Evolutionary conservation across 2,329 filamentous ascomycete genomes (phyloP), one percentile per base, ranked within the genome.

Genomic region (Nothopassalora personata): DNA sequence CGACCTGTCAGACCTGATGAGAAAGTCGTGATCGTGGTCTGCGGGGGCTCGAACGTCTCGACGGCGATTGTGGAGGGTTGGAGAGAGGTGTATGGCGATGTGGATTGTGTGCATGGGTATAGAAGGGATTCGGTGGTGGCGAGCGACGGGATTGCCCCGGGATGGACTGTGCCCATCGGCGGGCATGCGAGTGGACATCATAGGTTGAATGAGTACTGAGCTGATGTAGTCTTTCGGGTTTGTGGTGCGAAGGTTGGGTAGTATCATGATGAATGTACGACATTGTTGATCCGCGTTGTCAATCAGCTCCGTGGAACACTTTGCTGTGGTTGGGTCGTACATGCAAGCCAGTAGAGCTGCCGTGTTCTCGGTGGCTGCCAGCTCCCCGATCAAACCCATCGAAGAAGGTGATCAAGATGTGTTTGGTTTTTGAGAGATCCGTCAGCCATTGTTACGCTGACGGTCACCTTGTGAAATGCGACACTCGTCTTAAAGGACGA

Each of bases 11-110:
- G 82, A 74, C 77, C 79, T 0, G 76, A 82, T 58, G 88, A 85
- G 71, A 90, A 89, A 64, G 83, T 97, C 9, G 91, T 97, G 1
- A 78, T 97, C 57, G 80, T 96, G 27, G 85, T 97, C 5, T 97
- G 93, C 70, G 93, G 93, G 3, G 82, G 82, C 13, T 80, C 75
- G 53, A 80, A 80, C 67, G 75, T 83, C 33, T 80, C 74, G 0
- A 73, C 79, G 3, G 76, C 79, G 53, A 81, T 81, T 75, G 69
- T 84, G 57, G 75, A 74, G 31, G 74, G 76, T 54, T 83, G 79
- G 74, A 75, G 77, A 61, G 64, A 72, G 54, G 73, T 77, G 67
- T 76, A 77, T 49, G 60, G 50, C 1, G 45, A 54, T 31, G 47
- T 58, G 50, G 56, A 54, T 30, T 51, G 49, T 51, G 49, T 51